Conservation (phyloP, 1,284 basidiomycete genomes). For the Exobasidium cylindrosporum region DNA sequence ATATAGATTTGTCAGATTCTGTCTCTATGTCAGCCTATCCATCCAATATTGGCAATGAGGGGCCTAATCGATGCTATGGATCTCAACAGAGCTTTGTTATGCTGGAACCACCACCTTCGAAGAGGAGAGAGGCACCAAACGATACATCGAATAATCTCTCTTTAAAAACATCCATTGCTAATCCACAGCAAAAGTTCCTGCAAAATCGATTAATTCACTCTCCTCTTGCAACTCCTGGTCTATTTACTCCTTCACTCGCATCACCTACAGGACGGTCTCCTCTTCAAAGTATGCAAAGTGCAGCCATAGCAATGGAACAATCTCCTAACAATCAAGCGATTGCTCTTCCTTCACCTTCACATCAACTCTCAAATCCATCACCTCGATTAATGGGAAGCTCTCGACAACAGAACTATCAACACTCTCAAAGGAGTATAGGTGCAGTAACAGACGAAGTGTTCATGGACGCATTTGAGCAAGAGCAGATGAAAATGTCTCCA, state of each 20-base stretch:
- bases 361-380: neutral
- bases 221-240: neutral
- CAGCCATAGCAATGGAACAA: neutral
- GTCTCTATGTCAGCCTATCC: neutral
- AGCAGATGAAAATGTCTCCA: neutral
- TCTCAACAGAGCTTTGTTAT: neutral
- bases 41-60: neutral
- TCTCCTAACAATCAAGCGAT: neutral
- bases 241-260: neutral
- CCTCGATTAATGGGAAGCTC: neutral
- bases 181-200: neutral
- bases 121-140: too few relatives aligned
- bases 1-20: slow-evolving; percentile 6
- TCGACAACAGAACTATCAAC: neutral
- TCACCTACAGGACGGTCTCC: neutral
- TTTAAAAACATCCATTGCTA: neutral
- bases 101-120: neutral
- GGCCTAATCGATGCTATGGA: neutral
- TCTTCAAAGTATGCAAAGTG: neutral
- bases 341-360: neutral
- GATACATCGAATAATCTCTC: neutral
- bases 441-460: neutral
- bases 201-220: neutral
- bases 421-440: neutral
- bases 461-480: neutral